Conservation (phyloP, 768 basidiomycete genomes). For the Tricholoma bakamatsutake region DNA sequence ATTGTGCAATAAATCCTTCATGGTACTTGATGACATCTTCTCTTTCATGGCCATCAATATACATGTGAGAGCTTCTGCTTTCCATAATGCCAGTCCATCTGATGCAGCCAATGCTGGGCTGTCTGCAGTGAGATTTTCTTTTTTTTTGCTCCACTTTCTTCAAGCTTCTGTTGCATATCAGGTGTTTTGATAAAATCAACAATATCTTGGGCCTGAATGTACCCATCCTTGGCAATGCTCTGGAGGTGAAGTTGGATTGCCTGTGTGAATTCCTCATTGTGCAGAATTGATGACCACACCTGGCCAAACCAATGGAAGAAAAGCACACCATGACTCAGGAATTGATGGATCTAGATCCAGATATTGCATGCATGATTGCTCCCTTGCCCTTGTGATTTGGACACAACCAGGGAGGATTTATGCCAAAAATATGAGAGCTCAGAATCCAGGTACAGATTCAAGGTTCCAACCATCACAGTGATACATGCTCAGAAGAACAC, state of each 20-base stretch:
- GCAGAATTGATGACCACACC: not conserved
- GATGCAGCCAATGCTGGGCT: not conserved
- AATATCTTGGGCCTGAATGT: not conserved
- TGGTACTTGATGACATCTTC: not conserved
- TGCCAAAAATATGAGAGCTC: too few species aligned
- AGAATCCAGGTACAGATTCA: too few species aligned
- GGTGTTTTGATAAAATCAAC: not conserved
- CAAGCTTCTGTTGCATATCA: not conserved
- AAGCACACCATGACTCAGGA: not conserved
- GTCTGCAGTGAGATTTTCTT: conserved; percentile 1
- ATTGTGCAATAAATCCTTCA: not conserved
- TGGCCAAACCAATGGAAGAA: not conserved
- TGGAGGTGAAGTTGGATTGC: not conserved
- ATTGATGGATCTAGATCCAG: too few species aligned
- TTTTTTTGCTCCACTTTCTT: not conserved
- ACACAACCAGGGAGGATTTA: conserved; percentile 18
- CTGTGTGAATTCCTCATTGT: not conserved
- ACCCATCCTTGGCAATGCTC: not conserved
- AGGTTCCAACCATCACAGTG: conserved; percentile 24
- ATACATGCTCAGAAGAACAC: conserved; percentile 23
- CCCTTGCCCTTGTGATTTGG: conserved; percentile 21
- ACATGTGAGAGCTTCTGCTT: not conserved
- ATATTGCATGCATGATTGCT: too few species aligned
- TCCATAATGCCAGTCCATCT: not conserved
- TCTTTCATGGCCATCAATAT: not conserved